Conservation (phyloP, 2,329 filamentous ascomycete species). For the Cucurbitaria berberidis region DNA sequence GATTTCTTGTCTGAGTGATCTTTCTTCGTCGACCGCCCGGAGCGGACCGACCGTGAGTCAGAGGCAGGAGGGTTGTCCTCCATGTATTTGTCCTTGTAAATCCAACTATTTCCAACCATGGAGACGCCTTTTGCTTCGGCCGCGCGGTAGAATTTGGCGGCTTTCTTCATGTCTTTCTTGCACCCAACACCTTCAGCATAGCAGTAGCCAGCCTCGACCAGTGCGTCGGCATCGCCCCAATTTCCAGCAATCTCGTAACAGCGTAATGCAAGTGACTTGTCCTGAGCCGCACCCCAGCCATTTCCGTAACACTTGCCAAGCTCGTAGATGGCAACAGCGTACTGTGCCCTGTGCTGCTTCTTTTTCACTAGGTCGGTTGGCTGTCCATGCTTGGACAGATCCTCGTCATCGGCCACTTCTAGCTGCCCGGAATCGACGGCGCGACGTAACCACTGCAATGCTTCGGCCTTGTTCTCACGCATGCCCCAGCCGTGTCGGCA, state of each 20-base stretch:
- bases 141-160: constrained; percentile 85
- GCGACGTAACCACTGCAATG: constrained; percentile 88
- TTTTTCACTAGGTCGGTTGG: constrained; percentile 70
- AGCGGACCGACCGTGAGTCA: constrained; percentile 52
- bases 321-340: constrained; percentile 94
- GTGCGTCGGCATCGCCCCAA: constrained; percentile 94
- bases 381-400: constrained; percentile 66
- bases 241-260: constrained; percentile 96
- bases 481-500: constrained; percentile 98
- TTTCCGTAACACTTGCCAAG: constrained; percentile 97
- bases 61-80: constrained; percentile 56
- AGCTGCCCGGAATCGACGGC: constrained; percentile 83
- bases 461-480: constrained; percentile 88
- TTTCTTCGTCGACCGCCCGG: constrained; percentile 54
- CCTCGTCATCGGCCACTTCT: constrained; percentile 83
- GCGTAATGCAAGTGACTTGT: constrained; percentile 82
- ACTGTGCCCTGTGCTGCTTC: constrained; percentile 88
- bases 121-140: constrained; percentile 93
- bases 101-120: constrained; percentile 99
- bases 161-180: constrained; percentile 96
- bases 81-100: constrained; percentile 92
- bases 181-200: constrained; percentile 92
- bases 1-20: constrained; percentile 63
- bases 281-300: constrained; percentile 95
- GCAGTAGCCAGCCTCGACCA: constrained; percentile 94